These are phyloP conservation scores for Penicillium sp. DNA, from an alignment of 2,329 filamentous ascomycete species.

Conservation along the genomic window DNA sequence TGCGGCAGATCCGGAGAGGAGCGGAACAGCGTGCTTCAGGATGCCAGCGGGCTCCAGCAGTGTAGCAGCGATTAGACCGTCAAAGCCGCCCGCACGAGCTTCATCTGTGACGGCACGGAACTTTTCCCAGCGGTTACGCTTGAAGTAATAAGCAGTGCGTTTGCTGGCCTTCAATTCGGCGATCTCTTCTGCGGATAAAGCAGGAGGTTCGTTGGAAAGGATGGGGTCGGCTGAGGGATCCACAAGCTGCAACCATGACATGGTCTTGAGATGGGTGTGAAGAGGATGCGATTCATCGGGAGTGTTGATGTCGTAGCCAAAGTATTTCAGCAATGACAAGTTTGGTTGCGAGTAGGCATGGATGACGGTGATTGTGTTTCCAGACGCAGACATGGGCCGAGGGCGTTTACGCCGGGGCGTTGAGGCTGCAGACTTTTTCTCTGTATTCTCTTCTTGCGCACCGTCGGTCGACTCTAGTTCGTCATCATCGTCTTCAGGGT, in stretches of 20 bases:
- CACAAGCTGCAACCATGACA: slow-evolving; percentile 92
- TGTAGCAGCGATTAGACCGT: slow-evolving; percentile 81
- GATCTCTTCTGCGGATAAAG: slow-evolving; percentile 66
- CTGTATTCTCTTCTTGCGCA: slow-evolving; percentile 12
- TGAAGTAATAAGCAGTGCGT: slow-evolving; percentile 84
- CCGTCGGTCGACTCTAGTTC: slow-evolving; percentile 31
- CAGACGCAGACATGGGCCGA: slow-evolving; percentile 52
- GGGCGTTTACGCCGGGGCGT: slow-evolving; percentile 38
- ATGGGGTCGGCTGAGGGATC: slow-evolving; percentile 75
- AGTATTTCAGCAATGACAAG: slow-evolving; percentile 85
- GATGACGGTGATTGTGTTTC: slow-evolving; percentile 65
- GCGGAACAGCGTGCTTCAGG: slow-evolving; percentile 74
- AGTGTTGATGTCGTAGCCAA: slow-evolving; percentile 76
- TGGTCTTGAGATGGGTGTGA: slow-evolving; percentile 76
- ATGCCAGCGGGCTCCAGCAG: slow-evolving; percentile 81
- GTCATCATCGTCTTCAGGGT: slow-evolving; percentile 51
- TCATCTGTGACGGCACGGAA: slow-evolving; percentile 75
- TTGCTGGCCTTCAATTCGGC: slow-evolving; percentile 79
- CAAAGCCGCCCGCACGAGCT: slow-evolving; percentile 76
- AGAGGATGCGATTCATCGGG: slow-evolving; percentile 75
- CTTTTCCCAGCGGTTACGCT: slow-evolving; percentile 80
- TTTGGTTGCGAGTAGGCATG: slow-evolving; percentile 79
- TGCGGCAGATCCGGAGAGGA: slow-evolving; percentile 81
- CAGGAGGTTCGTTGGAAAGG: slow-evolving; percentile 70
- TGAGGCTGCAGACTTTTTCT: slow-evolving; percentile 19